Percentiles rank a stretch among this genome's conserved stretches.
phyloP scores from a whole-genome alignment of 1,284 basidiomycete species.

The Calocybe gambosa region DNA sequence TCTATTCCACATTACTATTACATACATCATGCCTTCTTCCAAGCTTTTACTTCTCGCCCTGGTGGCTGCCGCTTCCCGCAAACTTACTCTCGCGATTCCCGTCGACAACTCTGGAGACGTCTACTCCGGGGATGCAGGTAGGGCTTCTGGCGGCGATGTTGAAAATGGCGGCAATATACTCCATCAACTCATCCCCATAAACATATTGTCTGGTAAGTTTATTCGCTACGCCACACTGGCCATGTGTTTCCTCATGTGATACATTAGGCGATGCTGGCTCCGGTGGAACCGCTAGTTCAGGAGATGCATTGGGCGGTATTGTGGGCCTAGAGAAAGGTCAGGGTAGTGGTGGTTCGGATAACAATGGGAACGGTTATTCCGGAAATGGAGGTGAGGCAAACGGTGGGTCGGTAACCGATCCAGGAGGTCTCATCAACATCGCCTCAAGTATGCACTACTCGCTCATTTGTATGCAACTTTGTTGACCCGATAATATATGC shows the following conservation, averaged over 20 bases:
- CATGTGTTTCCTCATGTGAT: background rate
- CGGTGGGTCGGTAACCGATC: conserved; percentile 25
- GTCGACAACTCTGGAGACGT: conserved; percentile 21
- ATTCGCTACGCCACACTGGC: background rate
- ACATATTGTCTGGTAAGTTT: conserved; percentile 14
- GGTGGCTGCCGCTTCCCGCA: conserved; percentile 20
- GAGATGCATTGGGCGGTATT: conserved; percentile 12
- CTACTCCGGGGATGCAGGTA: conserved; percentile 25
- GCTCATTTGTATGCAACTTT: background rate
- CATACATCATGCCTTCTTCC: conserved; percentile 24
- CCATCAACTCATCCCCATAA: background rate
- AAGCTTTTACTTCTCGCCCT: conserved; percentile 18
- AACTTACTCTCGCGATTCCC: conserved; percentile 21
- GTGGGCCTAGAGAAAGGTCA: background rate
- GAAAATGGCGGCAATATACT: background rate
- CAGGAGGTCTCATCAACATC: conserved; percentile 22
- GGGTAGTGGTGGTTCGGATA: conserved; percentile 9
- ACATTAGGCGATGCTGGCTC: conserved; percentile 23
- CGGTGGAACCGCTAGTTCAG: conserved; percentile 23
- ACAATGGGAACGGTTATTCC: conserved; percentile 21
- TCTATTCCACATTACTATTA: conserved; percentile 16
- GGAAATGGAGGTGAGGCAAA: conserved; percentile 27
- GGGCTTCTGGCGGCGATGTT: conserved; percentile 27
- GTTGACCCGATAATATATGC: conserved; percentile 5
- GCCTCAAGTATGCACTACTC: conserved; percentile 18